Evolutionary conservation across 2,329 filamentous ascomycete genomes (phyloP), one percentile per base, ranked within the genome.

Genomic region (Clathrospora elynae): DNA sequence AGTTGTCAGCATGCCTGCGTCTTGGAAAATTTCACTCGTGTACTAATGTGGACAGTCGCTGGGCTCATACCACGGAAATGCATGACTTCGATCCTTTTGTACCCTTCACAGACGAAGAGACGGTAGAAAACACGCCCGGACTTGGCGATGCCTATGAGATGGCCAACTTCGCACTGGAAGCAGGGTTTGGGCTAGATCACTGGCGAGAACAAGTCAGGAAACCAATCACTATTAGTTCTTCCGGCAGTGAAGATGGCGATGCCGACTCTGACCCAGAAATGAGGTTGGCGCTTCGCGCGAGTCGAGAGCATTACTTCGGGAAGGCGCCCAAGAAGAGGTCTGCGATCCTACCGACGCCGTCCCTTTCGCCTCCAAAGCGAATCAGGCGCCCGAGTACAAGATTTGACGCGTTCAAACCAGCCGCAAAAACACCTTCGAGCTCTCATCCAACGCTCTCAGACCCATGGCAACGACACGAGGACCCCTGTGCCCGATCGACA

Each of bases 11-110:
- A 17, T 19, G 4, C 6, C 6, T 13, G 3, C 1, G n/a, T 11
- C n/a, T 2, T 17, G 4, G 8, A 19, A 10, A 13, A 6, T 1
- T 16, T 9, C 28, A 42, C 12, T 42, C 13, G 2, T 5, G 31
- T 29, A 17, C 45, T 55, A 29, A 56, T n/a, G 2, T 4, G 2
- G 3, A 8, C 34, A 66, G 62, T 12, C 48, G 46, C 5, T 66
- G 61, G 56, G 59, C 54, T 5, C 16, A 18, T 4, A 25, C 47
- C 6, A 29, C 28, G 2, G 52, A 61, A 2, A 34, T 61, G 14
- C 18, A 37, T 12, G 36, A 46, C 2, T 63, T 37, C n/a, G 45
- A 59, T 29, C 55, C 46, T 4, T 47, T 26, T 11, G 9, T 26
- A 5, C 30, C 37, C n/a, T 31, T 32, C 13, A 33, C 31, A 11